Evolutionary conservation across 495 filamentous ascomycete species (phyloP), one percentile per base, ranked within the genome.

Genomic region (Tuber indicum): DNA sequence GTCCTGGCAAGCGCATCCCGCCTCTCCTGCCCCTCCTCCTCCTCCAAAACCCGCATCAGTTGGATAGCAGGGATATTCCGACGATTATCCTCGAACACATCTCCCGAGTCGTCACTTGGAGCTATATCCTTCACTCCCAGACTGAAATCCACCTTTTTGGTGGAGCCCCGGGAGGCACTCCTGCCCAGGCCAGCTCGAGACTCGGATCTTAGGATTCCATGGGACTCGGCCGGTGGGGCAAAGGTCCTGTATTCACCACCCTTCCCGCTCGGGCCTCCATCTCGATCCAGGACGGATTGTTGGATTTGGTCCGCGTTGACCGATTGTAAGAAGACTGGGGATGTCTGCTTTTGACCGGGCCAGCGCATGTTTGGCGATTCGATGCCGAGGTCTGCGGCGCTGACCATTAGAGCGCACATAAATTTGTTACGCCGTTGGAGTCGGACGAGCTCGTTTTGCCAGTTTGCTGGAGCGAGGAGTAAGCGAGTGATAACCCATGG

Each of bases 341-440:
- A 72, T 1, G 73, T 76, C 4, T 66, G 45, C 47, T 75, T 84
- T 49, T 83, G 82, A 58, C 91, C 91, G 70, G 91, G 90, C 83
- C 87, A 90, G 81, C 91, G 90, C 88, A 90, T 91, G 82, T 89
- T 89, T 47, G 91, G 91, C 69, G 90, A 91, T 86, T 93, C 91
- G 82, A 93, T 93, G 76, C 91, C 91, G 73, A 91, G 87, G 75
- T 93, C 91, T 74, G 90, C 87, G 78, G 98, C 92, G 69, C 92
- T 88, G 71, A 91, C 86, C 96, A 98, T 97, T 80, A 99, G 84
- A 78, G 96, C 94, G 78, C 92, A 94, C 78, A 96, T 95, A 85
- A 98, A 97, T 84, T 94, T 96, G 86, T 99, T 99, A 74, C 94
- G 92, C 23, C 96, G 89, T 76, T 91, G 92, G 3, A 99, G 88